phyloP scores from a whole-genome alignment of 108 stramenopile genomes.

The Asterionellopsis glacialis region DNA sequence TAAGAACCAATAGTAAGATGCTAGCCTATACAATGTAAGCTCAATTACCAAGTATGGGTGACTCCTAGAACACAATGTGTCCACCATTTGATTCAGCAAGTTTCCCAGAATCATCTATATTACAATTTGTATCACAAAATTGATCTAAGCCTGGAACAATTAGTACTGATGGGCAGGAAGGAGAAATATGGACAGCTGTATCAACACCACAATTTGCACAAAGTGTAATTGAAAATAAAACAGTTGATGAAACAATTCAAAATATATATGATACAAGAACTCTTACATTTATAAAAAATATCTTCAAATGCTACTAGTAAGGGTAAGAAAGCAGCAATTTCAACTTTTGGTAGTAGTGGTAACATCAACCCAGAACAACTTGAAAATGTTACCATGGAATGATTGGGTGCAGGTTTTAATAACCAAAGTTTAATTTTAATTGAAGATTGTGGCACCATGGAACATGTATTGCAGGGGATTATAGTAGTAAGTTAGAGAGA shows the following conservation, averaged over 20 bases:
- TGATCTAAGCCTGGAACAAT: constrained; percentile 23
- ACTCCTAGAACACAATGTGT: no score
- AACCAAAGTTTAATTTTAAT: constrained; percentile 8
- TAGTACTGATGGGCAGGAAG: neutral
- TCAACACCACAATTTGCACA: constrained; percentile 17
- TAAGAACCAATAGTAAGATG: constrained; percentile 10
- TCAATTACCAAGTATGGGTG: no score
- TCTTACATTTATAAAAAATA: neutral
- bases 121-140: constrained; percentile 26
- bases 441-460: constrained; percentile 25
- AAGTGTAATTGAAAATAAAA: neutral
- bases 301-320: neutral
- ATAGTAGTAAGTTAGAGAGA: constrained; percentile 12
- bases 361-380: constrained; percentile 1
- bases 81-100: constrained; percentile 32
- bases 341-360: neutral
- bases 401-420: constrained; percentile 19
- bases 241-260: neutral
- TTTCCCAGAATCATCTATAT: constrained; percentile 15
- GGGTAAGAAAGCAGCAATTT: neutral
- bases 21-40: constrained; percentile 1
- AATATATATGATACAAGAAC: neutral
- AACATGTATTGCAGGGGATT: constrained; percentile 22
- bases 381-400: constrained; percentile 2
- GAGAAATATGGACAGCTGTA: constrained; percentile 29